Evolutionary conservation across 176 grass and related monocot species (phyloP).

Genomic region (Cenchrus purpureus): DNA sequence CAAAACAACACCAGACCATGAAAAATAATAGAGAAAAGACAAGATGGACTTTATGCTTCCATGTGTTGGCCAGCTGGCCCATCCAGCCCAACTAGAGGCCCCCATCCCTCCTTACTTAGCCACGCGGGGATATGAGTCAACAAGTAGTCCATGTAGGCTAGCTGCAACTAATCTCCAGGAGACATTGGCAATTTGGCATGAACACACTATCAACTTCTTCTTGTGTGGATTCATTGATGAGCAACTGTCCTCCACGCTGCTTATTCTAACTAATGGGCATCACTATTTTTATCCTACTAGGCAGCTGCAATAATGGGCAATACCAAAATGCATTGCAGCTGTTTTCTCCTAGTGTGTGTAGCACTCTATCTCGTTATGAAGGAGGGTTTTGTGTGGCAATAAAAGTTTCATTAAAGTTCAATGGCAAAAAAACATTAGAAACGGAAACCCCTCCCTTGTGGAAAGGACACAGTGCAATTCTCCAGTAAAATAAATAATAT

Average conservation of each 20-base stretch:
- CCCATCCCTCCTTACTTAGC: neutral
- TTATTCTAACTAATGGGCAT: neutral
- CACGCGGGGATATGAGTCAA: neutral
- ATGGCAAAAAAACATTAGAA: neutral
- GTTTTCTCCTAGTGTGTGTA: neutral
- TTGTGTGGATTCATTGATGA: neutral
- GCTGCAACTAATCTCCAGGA: neutral
- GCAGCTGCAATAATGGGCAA: neutral
- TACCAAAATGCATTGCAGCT: neutral
- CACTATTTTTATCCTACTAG: neutral
- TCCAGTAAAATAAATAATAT: neutral
- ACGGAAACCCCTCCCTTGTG: neutral
- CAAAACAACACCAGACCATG: neutral
- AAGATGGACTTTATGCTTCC: neutral
- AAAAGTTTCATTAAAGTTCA: neutral
- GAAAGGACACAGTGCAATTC: neutral
- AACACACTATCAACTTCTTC: neutral
- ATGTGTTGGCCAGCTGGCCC: neutral
- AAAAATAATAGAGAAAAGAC: neutral
- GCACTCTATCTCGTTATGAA: neutral
- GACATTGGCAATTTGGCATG: neutral
- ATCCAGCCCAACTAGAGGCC: neutral
- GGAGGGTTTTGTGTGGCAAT: neutral
- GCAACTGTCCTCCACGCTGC: neutral
- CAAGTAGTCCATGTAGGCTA: neutral